phyloP scores from a whole-genome alignment of 1,284 basidiomycete species.

The Austroboletus novae-zelandiae region DNA sequence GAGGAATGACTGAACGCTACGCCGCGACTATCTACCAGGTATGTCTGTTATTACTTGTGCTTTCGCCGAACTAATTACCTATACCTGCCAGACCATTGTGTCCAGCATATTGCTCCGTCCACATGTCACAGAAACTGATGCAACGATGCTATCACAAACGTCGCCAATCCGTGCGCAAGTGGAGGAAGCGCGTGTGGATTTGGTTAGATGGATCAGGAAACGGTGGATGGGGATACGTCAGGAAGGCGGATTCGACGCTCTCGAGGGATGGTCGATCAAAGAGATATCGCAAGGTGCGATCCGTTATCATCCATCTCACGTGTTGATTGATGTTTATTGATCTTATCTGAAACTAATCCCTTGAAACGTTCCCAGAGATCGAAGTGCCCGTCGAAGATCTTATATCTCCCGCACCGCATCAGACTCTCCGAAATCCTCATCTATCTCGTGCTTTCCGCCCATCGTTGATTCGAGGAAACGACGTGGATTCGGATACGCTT shows the following conservation, averaged over 20 bases:
- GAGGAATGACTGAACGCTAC: conserved; percentile 57
- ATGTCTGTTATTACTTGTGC: conserved; percentile 12
- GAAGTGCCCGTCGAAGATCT: conserved; percentile 78
- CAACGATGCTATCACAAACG: conserved; percentile 61
- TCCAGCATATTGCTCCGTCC: conserved; percentile 70
- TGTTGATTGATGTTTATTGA: neutral
- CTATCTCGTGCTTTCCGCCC: conserved; percentile 32
- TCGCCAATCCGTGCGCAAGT: conserved; percentile 67
- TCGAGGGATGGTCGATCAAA: conserved; percentile 85
- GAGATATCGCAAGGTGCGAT: conserved; percentile 80
- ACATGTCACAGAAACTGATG: conserved; percentile 55
- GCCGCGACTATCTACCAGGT: conserved; percentile 77
- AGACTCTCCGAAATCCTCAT: conserved; percentile 27
- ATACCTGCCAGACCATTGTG: conserved; percentile 58
- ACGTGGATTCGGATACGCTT: conserved; percentile 43
- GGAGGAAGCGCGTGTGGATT: conserved; percentile 67
- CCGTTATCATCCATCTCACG: neutral
- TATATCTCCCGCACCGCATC: conserved; percentile 37
- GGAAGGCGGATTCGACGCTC: conserved; percentile 74
- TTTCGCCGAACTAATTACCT: neutral
- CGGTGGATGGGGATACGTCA: conserved; percentile 78
- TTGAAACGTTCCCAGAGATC: conserved; percentile 52
- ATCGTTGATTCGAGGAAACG: conserved; percentile 27
- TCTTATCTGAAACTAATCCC: neutral
- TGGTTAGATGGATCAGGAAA: conserved; percentile 63